A percentile compares a stretch with the other conserved stretches of the same genome.
These are phyloP conservation scores for Tremella fuciformis DNA, from an alignment of 768 basidiomycete species.

Conservation along the genomic window DNA sequence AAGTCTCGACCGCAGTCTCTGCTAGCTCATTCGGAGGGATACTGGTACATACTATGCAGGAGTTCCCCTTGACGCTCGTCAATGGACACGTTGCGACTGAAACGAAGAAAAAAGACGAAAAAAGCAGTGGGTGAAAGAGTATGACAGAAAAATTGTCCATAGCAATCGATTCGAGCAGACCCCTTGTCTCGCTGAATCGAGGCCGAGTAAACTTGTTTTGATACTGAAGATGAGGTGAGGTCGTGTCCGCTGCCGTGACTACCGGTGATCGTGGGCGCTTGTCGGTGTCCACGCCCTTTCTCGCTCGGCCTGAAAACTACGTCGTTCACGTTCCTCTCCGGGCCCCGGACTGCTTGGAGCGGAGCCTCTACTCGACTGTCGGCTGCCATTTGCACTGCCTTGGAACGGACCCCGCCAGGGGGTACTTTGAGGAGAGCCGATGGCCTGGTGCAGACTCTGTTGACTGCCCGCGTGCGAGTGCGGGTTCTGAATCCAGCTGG, in stretches of 20 bases:
- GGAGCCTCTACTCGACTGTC: conserved; percentile 32
- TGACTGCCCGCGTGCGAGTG: conserved; percentile 13
- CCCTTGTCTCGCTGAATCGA: too few species aligned
- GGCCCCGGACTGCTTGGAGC: conserved; percentile 39
- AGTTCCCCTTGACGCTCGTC: too few species aligned
- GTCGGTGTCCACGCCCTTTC: conserved; percentile 40
- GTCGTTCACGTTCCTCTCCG: conserved; percentile 23
- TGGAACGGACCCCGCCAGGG: conserved; percentile 39
- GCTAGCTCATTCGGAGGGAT: too few species aligned
- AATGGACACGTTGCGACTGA: too few species aligned
- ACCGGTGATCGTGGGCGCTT: conserved; percentile 16
- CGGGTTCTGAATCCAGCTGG: conserved; percentile 11
- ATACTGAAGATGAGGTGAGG: too few species aligned
- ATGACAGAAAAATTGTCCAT: too few species aligned
- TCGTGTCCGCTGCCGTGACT: background rate
- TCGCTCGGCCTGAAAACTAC: conserved; percentile 31
- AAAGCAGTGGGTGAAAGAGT: too few species aligned
- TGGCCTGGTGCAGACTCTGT: conserved; percentile 14
- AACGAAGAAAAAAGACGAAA: too few species aligned
- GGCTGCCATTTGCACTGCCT: conserved; percentile 21
- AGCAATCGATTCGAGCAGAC: too few species aligned
- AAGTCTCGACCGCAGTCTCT: too few species aligned
- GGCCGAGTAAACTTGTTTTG: too few species aligned
- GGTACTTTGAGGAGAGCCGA: conserved; percentile 4
- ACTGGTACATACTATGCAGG: too few species aligned